Conservation (phyloP, 179 eudicot genomes). For the Carnegiea gigantea region DNA sequence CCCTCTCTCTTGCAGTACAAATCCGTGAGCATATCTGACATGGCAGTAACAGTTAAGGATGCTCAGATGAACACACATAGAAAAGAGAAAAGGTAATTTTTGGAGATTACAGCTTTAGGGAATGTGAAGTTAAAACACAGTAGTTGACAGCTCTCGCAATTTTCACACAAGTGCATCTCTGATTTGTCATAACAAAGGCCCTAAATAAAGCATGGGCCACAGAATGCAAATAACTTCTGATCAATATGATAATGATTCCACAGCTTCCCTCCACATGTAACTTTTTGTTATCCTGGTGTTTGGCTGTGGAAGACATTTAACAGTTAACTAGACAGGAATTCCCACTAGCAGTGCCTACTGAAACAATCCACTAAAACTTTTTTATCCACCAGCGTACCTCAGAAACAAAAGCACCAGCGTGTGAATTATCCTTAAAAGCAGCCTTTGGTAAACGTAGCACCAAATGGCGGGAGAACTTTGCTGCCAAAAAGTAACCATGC, state of each 20-base stretch:
- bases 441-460: constrained; percentile 66
- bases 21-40: constrained; percentile 77
- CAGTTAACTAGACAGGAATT: neutral
- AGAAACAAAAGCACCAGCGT: constrained; percentile 91
- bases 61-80: neutral
- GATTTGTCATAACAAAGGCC: neutral
- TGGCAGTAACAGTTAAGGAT: constrained; percentile 4
- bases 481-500: constrained; percentile 40
- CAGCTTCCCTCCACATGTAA: neutral
- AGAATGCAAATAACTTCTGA: neutral
- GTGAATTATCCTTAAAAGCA: constrained; percentile 93
- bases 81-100: neutral
- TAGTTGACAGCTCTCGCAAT: constrained; percentile 1
- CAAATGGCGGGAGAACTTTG: constrained; percentile 88
- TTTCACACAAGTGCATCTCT: neutral
- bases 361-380: neutral
- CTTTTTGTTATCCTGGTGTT: neutral
- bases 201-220: neutral
- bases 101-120: neutral
- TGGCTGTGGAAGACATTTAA: neutral
- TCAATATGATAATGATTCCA: neutral
- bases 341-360: neutral
- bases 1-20: constrained; percentile 48
- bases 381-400: constrained; percentile 53
- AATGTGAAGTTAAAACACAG: neutral